A percentile compares a stretch with the other conserved stretches of the same genome.
These are phyloP conservation scores for Ephemerocybe angulata DNA, from an alignment of 768 basidiomycete genomes.

Conservation along the genomic window DNA sequence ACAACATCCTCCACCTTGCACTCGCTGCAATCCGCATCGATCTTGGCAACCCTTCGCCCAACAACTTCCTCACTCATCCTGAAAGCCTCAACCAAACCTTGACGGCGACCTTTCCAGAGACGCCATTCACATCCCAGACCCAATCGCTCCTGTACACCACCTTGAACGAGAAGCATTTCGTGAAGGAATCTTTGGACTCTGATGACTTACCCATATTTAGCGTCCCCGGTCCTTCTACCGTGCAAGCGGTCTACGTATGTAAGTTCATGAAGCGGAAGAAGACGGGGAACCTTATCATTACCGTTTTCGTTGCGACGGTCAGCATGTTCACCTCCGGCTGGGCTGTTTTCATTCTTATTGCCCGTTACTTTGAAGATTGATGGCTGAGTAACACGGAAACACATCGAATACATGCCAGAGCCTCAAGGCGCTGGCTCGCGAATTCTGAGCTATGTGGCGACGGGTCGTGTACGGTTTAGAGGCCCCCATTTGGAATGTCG, in stretches of 20 bases:
- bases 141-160: conserved; percentile 8
- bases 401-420: no score
- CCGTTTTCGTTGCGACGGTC: conserved; percentile 22
- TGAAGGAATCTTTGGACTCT: neutral
- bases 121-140: neutral
- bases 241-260: conserved; percentile 22
- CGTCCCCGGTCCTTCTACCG: conserved; percentile 15
- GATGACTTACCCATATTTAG: conserved; percentile 13
- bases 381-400: no score
- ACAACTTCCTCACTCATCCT: conserved; percentile 26
- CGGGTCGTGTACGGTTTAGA: no score
- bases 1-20: conserved; percentile 21
- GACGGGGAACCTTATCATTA: conserved; percentile 14
- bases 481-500: no score
- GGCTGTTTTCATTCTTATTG: conserved; percentile 9
- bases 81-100: conserved; percentile 10
- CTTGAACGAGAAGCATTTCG: conserved; percentile 9
- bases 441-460: no score
- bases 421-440: no score
- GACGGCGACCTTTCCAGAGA: conserved; percentile 8
- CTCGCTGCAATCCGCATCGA: conserved; percentile 26
- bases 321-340: conserved; percentile 24
- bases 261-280: conserved; percentile 15
- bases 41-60: conserved; percentile 23
- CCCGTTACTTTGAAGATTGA: neutral